Evolutionary conservation across 23 red algal species (phyloP).

Genomic region (Agarophyton chilense): DNA sequence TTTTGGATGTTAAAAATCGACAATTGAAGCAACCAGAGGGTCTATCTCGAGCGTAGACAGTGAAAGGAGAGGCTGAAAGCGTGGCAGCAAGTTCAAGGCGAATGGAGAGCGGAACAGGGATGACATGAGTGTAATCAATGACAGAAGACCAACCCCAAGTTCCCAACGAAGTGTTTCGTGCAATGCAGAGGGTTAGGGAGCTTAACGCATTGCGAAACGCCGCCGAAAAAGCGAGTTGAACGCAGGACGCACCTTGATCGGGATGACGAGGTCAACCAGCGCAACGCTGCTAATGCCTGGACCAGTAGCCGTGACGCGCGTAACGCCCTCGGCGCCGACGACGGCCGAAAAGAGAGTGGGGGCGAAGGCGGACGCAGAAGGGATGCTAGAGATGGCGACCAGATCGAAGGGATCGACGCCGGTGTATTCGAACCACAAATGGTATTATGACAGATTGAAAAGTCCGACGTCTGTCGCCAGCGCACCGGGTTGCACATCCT

Average conservation of each 20-base stretch:
- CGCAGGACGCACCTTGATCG: conserved; percentile 51
- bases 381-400: conserved; percentile 9
- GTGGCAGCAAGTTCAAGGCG: conserved; percentile 66
- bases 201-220: not conserved
- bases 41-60: conserved; percentile 15
- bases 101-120: conserved; percentile 51
- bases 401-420: conserved; percentile 69
- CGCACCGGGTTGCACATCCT: conserved; percentile 38
- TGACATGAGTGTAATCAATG: conserved; percentile 44
- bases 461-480: not conserved
- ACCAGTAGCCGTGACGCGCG: conserved; percentile 31
- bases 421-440: not conserved
- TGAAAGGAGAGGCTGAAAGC: conserved; percentile 57
- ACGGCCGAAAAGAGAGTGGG: conserved; percentile 29
- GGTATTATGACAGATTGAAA: conserved; percentile 14
- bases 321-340: conserved; percentile 40
- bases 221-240: not conserved
- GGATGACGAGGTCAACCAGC: conserved; percentile 57
- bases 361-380: not conserved
- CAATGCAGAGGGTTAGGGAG: too few species aligned
- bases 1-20: not conserved
- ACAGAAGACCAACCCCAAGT: conserved; percentile 69
- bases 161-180: conserved; percentile 43
- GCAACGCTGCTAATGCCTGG: conserved; percentile 11
- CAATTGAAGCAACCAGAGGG: not conserved